Evolutionary conservation across 1,139 yeast genomes (phyloP), one percentile per base, ranked within the genome.

Genomic region (Hanseniaspora sp.): DNA sequence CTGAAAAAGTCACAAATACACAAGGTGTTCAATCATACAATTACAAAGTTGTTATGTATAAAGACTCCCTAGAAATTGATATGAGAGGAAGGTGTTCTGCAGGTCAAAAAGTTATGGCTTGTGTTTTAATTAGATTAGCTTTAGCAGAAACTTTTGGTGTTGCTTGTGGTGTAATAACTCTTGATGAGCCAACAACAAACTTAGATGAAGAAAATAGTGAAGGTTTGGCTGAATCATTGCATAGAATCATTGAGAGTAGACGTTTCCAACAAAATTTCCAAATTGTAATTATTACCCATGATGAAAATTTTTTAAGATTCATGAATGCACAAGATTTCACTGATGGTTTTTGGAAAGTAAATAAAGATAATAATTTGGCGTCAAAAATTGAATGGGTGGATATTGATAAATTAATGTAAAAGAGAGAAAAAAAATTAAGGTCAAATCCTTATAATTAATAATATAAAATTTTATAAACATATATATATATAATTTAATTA

Each of bases 81-180:
- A 94, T 94, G 99, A 77, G 98, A 59, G 99, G 98, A 0, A 73
- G 98, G 56, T 94, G 99, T 67, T 87, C 96, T 2, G 98, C 98
- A 0, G 99, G 99, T 0, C 99, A 94, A 67, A 87, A 88, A 65
- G 97, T 94, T 1, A 71, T 94, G 55, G 96, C 98, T 0, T 83
- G 95, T 55, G 88, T 94, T 54, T 81, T 94, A 40, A 90, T 94
- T 54, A 75, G 99, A 55, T 72, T 94, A 56, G 96, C 97, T 0
- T 71, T 94, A 52, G 95, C 97, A 0, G 98, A 94, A 67, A 87
- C 97, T 64, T 92, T 94, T 71, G 98, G 98, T 8, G 77, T 82
- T 1, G 87, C 85, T 64, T 92, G 96, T 71, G 98, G 98, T 53
- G 83, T 92, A 65, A 86, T 94, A 62, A 95, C 97, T 0, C 73